Conservation (phyloP, 768 basidiomycete genomes). For the Boletus vinaceobasis region DNA sequence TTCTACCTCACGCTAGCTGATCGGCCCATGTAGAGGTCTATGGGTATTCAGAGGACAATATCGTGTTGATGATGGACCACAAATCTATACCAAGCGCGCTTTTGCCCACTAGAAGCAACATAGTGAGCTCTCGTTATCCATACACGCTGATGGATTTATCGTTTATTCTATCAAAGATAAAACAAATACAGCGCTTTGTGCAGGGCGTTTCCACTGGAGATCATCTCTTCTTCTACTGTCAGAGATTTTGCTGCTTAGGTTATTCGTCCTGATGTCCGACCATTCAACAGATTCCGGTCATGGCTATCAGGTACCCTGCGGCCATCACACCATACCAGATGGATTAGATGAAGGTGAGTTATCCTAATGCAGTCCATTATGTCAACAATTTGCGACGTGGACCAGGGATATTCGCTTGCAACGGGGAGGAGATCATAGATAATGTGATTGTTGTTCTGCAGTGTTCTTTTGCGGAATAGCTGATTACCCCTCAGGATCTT, state of each 20-base stretch:
- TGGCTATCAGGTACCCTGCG: conserved; percentile 41
- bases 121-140: conserved; percentile 33
- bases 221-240: conserved; percentile 58
- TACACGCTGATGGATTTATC: neutral
- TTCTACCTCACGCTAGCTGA: neutral
- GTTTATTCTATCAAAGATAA: conserved; percentile 30
- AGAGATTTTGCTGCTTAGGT: conserved; percentile 2
- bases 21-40: conserved; percentile 30
- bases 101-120: conserved; percentile 43
- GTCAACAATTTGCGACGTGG: neutral
- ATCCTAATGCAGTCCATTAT: neutral
- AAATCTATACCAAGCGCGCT: conserved; percentile 20
- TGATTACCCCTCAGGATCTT: conserved; percentile 15
- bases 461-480: conserved; percentile 36
- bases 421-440: conserved; percentile 17
- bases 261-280: neutral
- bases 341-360: conserved; percentile 49
- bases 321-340: conserved; percentile 46
- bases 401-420: conserved; percentile 13
- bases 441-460: conserved; percentile 17
- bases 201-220: conserved; percentile 44
- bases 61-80: conserved; percentile 44
- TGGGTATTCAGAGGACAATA: conserved; percentile 37
- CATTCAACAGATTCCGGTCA: conserved; percentile 48
- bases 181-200: conserved; percentile 43